Evolutionary conservation across 768 basidiomycete genomes (phyloP), one percentile per base, ranked within the genome.

Genomic region (Tricholoma furcatifolium): DNA sequence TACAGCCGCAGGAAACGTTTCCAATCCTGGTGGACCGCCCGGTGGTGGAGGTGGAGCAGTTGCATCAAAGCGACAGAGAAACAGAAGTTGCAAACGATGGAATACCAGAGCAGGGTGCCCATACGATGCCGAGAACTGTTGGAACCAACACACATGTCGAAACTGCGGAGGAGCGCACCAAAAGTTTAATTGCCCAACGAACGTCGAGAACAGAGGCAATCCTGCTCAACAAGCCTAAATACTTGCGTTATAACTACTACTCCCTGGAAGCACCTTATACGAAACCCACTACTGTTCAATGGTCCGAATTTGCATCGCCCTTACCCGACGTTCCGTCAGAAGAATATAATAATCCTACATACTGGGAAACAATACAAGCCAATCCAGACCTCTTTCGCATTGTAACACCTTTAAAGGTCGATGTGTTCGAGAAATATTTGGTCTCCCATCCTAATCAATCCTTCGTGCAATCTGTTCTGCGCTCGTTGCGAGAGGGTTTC

Each of bases 101-200:
- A n/a, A n/a, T n/a, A n/a, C n/a, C n/a, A n/a, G n/a, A n/a, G n/a
- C n/a, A n/a, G 54, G 39, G 20, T 70, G 67, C 48, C 41, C 47
- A 1, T 36, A 27, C 38, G 6, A 23, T 23, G 45, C 45, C 8
- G 48, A 46, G 21, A 17, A 21, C 0, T 65, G 61, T 47, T 21
- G 42, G 2, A 70, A 63, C 50, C 10, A 40, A 0, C 70, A 72
- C 43, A 14, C 57, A 47, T 71, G 69, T n/a, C n/a, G n/a, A n/a
- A n/a, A n/a, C n/a, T n/a, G n/a, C n/a, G n/a, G n/a, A n/a, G n/a
- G n/a, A n/a, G n/a, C n/a, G n/a, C n/a, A n/a, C n/a, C n/a, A n/a
- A n/a, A n/a, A n/a, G n/a, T n/a, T n/a, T n/a, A n/a, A n/a, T n/a
- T n/a, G n/a, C n/a, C n/a, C n/a, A n/a, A n/a, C n/a, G n/a, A n/a